phyloP scores from a whole-genome alignment of 2,329 filamentous ascomycete species.

The Clonostachys rosea region DNA sequence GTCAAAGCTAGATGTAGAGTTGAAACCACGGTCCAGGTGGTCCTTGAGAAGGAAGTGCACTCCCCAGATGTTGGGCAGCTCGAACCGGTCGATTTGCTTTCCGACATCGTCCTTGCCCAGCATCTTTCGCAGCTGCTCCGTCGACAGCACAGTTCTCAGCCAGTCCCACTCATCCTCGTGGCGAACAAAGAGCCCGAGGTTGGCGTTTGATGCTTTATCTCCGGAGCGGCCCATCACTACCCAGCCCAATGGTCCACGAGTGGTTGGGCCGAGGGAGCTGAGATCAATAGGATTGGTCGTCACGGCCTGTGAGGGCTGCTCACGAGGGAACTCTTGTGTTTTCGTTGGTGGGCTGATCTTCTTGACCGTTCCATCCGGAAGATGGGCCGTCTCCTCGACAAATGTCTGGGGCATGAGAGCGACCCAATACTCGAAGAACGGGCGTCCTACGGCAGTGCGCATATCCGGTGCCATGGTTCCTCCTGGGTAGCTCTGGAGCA shows the following conservation, averaged over 20 bases:
- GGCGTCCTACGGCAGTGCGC: conserved; percentile 24
- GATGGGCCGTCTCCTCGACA: conserved; percentile 6
- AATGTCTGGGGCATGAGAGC: conserved; percentile 15
- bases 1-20: conserved; percentile 14
- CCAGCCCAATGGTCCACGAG: conserved; percentile 16
- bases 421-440: conserved; percentile 14
- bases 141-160: conserved; percentile 32
- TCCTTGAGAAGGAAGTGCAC: conserved; percentile 37
- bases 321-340: conserved; percentile 5
- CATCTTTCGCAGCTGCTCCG: conserved; percentile 23
- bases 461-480: conserved; percentile 31
- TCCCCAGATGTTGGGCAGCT: conserved; percentile 25
- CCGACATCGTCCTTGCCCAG: conserved; percentile 25
- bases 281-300: conserved; percentile 9
- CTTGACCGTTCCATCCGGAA: conserved; percentile 7
- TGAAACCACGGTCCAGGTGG: conserved; percentile 34
- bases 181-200: conserved; percentile 36
- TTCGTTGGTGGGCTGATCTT: conserved; percentile 9
- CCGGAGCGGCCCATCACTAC: conserved; percentile 18
- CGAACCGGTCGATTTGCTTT: conserved; percentile 34
- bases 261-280: conserved; percentile 10
- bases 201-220: conserved; percentile 34
- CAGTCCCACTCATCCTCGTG: conserved; percentile 36
- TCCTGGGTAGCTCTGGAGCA: conserved; percentile 33
- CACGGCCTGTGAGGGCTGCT: conserved; percentile 11